A percentile compares a stretch with the other conserved stretches of the same genome.
phyloP scores from a whole-genome alignment of 345 rosid genomes.

The Boechera retrofracta region DNA sequence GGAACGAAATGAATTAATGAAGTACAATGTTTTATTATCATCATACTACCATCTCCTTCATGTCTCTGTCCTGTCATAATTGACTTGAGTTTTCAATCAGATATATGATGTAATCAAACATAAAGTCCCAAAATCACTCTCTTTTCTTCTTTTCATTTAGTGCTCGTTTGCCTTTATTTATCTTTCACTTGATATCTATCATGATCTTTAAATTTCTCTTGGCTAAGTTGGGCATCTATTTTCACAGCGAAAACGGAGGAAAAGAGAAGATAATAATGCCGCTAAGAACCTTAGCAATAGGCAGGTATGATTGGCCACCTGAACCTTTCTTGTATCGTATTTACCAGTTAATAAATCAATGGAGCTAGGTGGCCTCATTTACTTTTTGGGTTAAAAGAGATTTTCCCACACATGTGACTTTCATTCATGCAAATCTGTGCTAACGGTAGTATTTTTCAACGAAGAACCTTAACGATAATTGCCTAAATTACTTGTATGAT shows the following conservation, averaged over 20 bases:
- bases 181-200: conserved; percentile 4
- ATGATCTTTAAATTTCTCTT: conserved; percentile 25
- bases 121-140: conserved; percentile 4
- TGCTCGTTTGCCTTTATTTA: conserved; percentile 23
- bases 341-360: not conserved
- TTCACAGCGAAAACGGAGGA: conserved; percentile 84
- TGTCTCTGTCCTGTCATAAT: conserved; percentile 21
- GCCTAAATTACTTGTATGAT: not conserved
- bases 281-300: conserved; percentile 64
- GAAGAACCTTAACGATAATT: not conserved
- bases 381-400: conserved; percentile 1
- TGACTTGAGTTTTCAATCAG: conserved; percentile 23
- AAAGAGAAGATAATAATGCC: conserved; percentile 62
- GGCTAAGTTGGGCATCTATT: conserved; percentile 27
- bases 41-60: conserved; percentile 19
- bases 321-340: conserved; percentile 7
- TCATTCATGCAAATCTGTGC: not conserved
- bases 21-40: conserved; percentile 23
- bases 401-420: not conserved
- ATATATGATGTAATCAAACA: conserved; percentile 30
- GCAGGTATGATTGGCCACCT: conserved; percentile 60
- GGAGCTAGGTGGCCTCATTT: conserved; percentile 10
- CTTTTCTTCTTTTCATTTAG: conserved; percentile 9
- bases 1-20: conserved; percentile 18
- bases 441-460: not conserved